A percentile compares a stretch with the other conserved stretches of the same genome.
Evolutionary conservation across 768 basidiomycete genomes (phyloP).

Genomic region (Rhodotorula babjevae): DNA sequence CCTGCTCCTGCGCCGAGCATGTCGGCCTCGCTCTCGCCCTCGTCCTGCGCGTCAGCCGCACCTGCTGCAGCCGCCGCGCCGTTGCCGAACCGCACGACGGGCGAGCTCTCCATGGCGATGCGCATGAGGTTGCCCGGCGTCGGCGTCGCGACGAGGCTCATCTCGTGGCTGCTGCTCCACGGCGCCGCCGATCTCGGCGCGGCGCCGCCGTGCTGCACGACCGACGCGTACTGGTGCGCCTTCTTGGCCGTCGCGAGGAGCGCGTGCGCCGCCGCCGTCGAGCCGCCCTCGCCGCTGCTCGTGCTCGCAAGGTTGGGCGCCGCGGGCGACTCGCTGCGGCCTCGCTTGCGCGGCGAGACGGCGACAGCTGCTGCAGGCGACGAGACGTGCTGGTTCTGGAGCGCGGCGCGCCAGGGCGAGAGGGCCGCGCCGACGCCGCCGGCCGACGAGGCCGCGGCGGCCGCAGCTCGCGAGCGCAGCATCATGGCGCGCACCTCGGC

Average conservation of each 20-base stretch:
- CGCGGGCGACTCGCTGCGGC: slow-evolving; percentile 18
- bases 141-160: slow-evolving; percentile 20
- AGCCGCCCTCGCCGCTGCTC: slow-evolving; percentile 5
- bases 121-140: slow-evolving; percentile 24
- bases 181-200: background rate
- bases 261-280: slow-evolving; percentile 27
- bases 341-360: slow-evolving; percentile 23
- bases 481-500: background rate
- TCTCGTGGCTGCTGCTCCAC: slow-evolving; percentile 1
- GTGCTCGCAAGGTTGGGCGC: background rate
- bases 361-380: background rate
- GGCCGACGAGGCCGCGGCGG: too few relatives aligned
- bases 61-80: background rate
- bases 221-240: background rate
- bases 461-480: background rate
- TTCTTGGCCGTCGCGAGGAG: slow-evolving; percentile 32
- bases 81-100: slow-evolving; percentile 12
- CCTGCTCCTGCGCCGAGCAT: background rate
- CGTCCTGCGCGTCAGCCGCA: background rate
- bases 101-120: slow-evolving; percentile 20
- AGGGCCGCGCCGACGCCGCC: background rate
- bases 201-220: background rate
- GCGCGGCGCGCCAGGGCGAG: background rate
- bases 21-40: background rate
- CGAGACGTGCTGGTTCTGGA: background rate